Base-by-base conservation (phyloP, 1,139 yeast genomes). In the Ogataea hybrid region DNA sequence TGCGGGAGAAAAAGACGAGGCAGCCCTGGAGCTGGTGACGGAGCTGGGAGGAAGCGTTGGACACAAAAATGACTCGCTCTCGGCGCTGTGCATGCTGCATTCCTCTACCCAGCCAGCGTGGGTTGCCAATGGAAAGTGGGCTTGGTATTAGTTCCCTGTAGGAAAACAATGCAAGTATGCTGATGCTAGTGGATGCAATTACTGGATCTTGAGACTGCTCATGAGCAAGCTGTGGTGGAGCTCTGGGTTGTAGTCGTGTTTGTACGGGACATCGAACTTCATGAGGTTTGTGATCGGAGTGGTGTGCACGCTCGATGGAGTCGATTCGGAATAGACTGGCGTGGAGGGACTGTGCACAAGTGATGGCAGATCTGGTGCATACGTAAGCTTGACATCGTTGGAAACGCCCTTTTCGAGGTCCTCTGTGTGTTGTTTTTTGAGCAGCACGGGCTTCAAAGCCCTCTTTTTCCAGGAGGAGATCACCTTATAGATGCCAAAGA, bases 41-140 rank as follows among this genome's bases (percentile, higher is more conserved):
- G 17, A 32, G 11, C 27, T 53, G 16, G 35, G 39, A 5, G 57
- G 50, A 3, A 22, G 29, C 6, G 12, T 27, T 1, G 48, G 42
- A 2, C 16, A 39, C 7, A 37, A 34, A 8, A 57, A 56, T 42
- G 28, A 35, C 8, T 48, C 52, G 8, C 21, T 56, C 25, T 46
- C 56, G 39, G 57, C 57, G 6, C 14, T 56, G 10, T 28, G 42
- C 28, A 32, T 52, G 34, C 25, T 44, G 16, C 41, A 49, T 29
- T 29, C 40, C 6, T 43, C 42, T 8, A 32, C 18, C 6, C 29
- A 37, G 5, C 44, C 49, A 7, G 41, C 41, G 7, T 58, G 63
- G 63, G 37, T 47, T 1, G 55, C 49, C 21, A 57, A 59, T 36
- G 52, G 55, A 3, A 57, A 58, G 40, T 56, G 61, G 60, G 47